A percentile compares a stretch with the other conserved stretches of the same genome.
Evolutionary conservation across 805 yeast genomes (phyloP).

Genomic region (Candida yuanshanica): DNA sequence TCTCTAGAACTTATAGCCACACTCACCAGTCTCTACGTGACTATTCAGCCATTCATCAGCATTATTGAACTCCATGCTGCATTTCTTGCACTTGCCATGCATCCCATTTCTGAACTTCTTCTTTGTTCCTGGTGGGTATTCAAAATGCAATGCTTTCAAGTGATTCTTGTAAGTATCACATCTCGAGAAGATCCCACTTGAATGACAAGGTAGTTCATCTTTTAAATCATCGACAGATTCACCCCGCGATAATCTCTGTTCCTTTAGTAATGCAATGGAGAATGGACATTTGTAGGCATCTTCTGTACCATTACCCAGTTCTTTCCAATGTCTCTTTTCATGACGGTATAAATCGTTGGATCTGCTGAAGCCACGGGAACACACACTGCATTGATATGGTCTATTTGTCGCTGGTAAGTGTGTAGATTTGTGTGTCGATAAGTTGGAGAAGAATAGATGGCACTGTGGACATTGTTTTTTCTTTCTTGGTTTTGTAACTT

Average conservation of each 20-base stretch:
- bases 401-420: constrained; percentile 67
- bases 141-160: constrained; percentile 82
- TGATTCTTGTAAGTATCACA: constrained; percentile 93
- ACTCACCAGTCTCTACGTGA: constrained; percentile 52
- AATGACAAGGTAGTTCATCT: constrained; percentile 48
- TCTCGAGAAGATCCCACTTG: constrained; percentile 78
- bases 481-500: constrained; percentile 40
- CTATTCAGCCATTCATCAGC: constrained; percentile 76
- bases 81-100: constrained; percentile 71
- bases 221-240: neutral
- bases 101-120: constrained; percentile 67
- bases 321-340: constrained; percentile 80
- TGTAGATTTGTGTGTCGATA: constrained; percentile 79
- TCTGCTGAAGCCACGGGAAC: constrained; percentile 82
- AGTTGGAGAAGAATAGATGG: constrained; percentile 61
- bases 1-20: constrained; percentile 4
- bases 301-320: constrained; percentile 51
- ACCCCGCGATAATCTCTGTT: constrained; percentile 1
- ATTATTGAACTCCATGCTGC: constrained; percentile 57
- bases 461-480: constrained; percentile 73
- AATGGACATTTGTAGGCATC: constrained; percentile 80
- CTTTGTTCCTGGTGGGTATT: constrained; percentile 81
- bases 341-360: constrained; percentile 85
- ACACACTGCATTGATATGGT: constrained; percentile 73
- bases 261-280: constrained; percentile 25